Percentiles rank a stretch among this genome's conserved stretches.
Evolutionary conservation across 345 rosid species (phyloP).

Genomic region (Psidium guajava): DNA sequence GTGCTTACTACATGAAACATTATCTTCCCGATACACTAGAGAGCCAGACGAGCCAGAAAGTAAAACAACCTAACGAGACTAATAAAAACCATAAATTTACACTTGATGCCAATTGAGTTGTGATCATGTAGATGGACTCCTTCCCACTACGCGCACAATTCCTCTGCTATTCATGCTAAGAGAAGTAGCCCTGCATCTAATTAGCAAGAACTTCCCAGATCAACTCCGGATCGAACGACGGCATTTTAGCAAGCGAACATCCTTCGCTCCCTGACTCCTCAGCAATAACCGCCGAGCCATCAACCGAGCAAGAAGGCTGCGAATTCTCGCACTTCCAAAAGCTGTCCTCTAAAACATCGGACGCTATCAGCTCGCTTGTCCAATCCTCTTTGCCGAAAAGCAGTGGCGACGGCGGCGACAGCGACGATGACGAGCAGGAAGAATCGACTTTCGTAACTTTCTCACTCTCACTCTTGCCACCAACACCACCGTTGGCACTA

Average conservation of each 20-base stretch:
- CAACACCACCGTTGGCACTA: background rate
- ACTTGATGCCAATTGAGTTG: background rate
- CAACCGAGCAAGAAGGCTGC: conserved; percentile 33
- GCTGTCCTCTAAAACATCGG: conserved; percentile 30
- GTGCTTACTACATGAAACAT: background rate
- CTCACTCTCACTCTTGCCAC: background rate
- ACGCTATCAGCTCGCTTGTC: conserved; percentile 26
- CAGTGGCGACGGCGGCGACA: conserved; percentile 25
- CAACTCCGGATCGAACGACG: conserved; percentile 81
- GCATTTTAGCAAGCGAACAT: conserved; percentile 69
- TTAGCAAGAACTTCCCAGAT: conserved; percentile 90
- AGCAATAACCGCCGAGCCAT: conserved; percentile 4
- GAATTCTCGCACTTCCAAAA: conserved; percentile 39
- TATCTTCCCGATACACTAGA: background rate
- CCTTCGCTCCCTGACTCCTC: conserved; percentile 35
- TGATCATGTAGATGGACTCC: background rate
- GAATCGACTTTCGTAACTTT: conserved; percentile 19
- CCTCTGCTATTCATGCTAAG: background rate
- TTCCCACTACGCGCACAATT: background rate
- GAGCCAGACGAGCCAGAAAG: background rate
- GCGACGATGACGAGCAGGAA: conserved; percentile 3
- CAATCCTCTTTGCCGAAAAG: conserved; percentile 23
- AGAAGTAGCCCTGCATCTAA: conserved; percentile 6
- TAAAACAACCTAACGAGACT: background rate
- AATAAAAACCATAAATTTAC: background rate